phyloP scores from a whole-genome alignment of 2,329 filamentous ascomycete genomes.

The Chaetomiaceae sp. region DNA sequence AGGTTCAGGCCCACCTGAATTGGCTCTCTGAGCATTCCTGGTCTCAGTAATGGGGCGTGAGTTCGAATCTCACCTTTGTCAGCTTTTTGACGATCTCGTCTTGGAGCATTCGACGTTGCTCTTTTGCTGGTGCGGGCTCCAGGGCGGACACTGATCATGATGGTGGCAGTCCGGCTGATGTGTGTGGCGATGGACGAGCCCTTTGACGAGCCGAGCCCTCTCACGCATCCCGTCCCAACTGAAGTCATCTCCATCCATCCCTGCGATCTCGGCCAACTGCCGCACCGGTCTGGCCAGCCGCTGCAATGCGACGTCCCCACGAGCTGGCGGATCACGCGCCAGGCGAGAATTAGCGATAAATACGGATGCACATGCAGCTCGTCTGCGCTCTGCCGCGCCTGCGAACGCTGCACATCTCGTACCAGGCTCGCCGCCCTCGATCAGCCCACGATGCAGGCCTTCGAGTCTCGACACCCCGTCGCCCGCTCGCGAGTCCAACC shows the following conservation, averaged over 20 bases:
- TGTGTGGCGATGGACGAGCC: too few species aligned
- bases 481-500: conserved; percentile 9
- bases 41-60: conserved; percentile 27
- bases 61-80: conserved; percentile 30
- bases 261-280: conserved; percentile 15
- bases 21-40: conserved; percentile 22
- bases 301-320: conserved; percentile 20
- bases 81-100: conserved; percentile 4
- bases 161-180: too few species aligned
- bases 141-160: background rate
- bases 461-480: conserved; percentile 10
- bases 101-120: too few species aligned
- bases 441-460: conserved; percentile 23
- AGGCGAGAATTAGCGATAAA: conserved; percentile 12
- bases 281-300: conserved; percentile 3
- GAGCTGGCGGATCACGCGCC: conserved; percentile 17
- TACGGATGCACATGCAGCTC: background rate
- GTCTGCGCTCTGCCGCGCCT: background rate
- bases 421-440: background rate
- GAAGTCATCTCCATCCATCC: background rate
- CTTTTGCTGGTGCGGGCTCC: background rate
- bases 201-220: too few species aligned
- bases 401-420: background rate
- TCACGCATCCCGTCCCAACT: too few species aligned
- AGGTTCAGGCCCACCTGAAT: conserved; percentile 25